A percentile compares a stretch with the other conserved stretches of the same genome.
Conservation (phyloP, 2,329 filamentous ascomycete genomes). For the Epichloe festucae region DNA sequence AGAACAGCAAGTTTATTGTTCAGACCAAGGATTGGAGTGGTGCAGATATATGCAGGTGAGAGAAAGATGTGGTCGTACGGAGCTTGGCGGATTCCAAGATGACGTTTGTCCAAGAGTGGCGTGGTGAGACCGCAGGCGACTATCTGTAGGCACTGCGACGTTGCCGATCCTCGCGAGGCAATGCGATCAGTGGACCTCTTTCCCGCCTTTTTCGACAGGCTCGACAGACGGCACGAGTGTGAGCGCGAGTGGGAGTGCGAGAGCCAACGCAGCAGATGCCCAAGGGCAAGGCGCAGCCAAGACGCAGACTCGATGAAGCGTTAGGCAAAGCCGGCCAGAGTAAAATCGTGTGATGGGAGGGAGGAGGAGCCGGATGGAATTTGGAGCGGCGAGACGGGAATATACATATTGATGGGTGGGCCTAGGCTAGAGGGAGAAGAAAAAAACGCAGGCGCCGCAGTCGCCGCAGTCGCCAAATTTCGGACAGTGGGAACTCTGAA, state of each 20-base stretch:
- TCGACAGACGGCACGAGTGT: neutral
- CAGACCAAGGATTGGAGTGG: constrained; percentile 1
- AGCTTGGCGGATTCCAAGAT: constrained; percentile 13
- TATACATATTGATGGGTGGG: constrained; percentile 8
- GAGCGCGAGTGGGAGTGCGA: neutral
- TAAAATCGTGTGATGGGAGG: neutral
- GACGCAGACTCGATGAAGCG: neutral
- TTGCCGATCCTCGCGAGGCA: constrained; percentile 4
- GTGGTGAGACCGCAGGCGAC: constrained; percentile 5
- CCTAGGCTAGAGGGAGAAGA: neutral
- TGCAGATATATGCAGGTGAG: constrained; percentile 4
- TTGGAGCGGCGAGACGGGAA: constrained; percentile 4
- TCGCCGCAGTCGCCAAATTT: constrained; percentile 3
- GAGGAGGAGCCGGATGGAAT: neutral
- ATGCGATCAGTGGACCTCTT: neutral
- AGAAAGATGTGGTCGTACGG: constrained; percentile 1
- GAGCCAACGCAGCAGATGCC: constrained; percentile 1
- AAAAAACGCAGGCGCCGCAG: neutral
- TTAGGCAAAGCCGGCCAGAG: neutral
- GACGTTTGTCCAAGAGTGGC: constrained; percentile 11
- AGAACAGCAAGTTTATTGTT: neutral
- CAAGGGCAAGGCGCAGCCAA: constrained; percentile 1
- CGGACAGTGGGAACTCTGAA: neutral
- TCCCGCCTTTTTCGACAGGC: neutral
- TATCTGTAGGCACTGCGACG: constrained; percentile 3